A percentile compares a stretch with the other conserved stretches of the same genome.
Conservation (phyloP, 352 stramenopile genomes). For the Globisporangium canariense region DNA sequence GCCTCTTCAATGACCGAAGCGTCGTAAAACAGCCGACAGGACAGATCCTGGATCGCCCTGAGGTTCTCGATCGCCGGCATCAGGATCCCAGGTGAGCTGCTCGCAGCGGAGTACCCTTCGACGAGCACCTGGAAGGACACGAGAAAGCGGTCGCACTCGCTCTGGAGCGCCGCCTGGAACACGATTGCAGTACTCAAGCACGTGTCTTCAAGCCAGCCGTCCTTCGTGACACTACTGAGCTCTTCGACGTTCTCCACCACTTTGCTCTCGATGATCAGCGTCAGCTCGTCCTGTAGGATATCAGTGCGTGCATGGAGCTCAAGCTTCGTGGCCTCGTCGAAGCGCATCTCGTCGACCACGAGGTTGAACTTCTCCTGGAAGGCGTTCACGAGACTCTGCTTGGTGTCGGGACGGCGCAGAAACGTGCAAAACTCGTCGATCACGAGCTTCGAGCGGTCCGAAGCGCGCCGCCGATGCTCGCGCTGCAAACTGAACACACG, state of each 20-base stretch:
- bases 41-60: conserved; percentile 27
- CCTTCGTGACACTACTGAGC: conserved; percentile 35
- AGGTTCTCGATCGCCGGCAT: conserved; percentile 31
- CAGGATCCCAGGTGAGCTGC: conserved; percentile 28
- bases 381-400: conserved; percentile 55
- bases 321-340: conserved; percentile 72
- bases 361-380: conserved; percentile 80
- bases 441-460: conserved; percentile 27
- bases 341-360: conserved; percentile 82
- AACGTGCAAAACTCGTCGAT: conserved; percentile 52
- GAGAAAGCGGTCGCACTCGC: conserved; percentile 71
- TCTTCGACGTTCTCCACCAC: conserved; percentile 39
- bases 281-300: conserved; percentile 66
- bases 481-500: conserved; percentile 35
- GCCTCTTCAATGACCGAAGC: conserved; percentile 18
- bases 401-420: conserved; percentile 55
- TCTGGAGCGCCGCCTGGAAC: conserved; percentile 59
- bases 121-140: conserved; percentile 54
- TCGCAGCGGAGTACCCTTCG: conserved; percentile 48
- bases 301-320: conserved; percentile 78
- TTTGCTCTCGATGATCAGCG: conserved; percentile 40
- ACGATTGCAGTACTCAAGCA: conserved; percentile 37
- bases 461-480: conserved; percentile 29
- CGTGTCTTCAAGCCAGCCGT: conserved; percentile 61
- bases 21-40: conserved; percentile 42